phyloP scores from a whole-genome alignment of 2,329 filamentous ascomycete species.

The Hypoxylon sp. region DNA sequence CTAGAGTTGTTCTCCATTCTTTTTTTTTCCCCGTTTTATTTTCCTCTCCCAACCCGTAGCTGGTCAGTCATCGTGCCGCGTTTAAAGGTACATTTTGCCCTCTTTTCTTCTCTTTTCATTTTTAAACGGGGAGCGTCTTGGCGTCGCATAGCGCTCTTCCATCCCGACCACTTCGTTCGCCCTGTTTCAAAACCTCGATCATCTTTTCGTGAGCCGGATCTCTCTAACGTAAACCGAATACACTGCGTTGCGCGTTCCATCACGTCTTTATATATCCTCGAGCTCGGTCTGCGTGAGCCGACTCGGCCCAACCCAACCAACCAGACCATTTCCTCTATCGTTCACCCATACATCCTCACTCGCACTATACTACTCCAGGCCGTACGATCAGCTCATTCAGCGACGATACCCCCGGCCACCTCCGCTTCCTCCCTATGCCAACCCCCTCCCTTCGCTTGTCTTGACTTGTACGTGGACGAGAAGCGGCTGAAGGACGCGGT shows the following conservation, averaged over 20 bases:
- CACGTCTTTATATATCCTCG: constrained; percentile 25
- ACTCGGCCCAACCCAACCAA: constrained; percentile 19
- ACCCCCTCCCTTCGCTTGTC: constrained; percentile 37
- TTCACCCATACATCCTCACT: constrained; percentile 31
- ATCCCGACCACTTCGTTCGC: constrained; percentile 4
- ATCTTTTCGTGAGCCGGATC: constrained; percentile 4
- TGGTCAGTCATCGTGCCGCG: neutral
- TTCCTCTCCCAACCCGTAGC: neutral
- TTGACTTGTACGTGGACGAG: constrained; percentile 24
- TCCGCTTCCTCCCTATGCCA: constrained; percentile 33
- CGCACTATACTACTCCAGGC: constrained; percentile 35
- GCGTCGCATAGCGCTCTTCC: constrained; percentile 43
- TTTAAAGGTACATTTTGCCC: constrained; percentile 9
- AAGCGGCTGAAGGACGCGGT: constrained; percentile 34
- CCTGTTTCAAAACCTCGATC: constrained; percentile 13
- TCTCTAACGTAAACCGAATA: neutral
- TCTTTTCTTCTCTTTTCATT: no score
- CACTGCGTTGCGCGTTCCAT: constrained; percentile 21
- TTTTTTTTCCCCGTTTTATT: constrained; percentile 5
- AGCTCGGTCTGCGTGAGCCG: constrained; percentile 23
- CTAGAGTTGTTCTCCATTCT: neutral
- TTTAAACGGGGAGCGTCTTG: constrained; percentile 35
- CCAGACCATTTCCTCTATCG: constrained; percentile 14
- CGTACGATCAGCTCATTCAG: constrained; percentile 36
- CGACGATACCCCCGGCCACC: constrained; percentile 30